Evolutionary conservation across 768 basidiomycete genomes (phyloP), one percentile per base, ranked within the genome.

Genomic region (Rhodosporidiobolus odoratus): DNA sequence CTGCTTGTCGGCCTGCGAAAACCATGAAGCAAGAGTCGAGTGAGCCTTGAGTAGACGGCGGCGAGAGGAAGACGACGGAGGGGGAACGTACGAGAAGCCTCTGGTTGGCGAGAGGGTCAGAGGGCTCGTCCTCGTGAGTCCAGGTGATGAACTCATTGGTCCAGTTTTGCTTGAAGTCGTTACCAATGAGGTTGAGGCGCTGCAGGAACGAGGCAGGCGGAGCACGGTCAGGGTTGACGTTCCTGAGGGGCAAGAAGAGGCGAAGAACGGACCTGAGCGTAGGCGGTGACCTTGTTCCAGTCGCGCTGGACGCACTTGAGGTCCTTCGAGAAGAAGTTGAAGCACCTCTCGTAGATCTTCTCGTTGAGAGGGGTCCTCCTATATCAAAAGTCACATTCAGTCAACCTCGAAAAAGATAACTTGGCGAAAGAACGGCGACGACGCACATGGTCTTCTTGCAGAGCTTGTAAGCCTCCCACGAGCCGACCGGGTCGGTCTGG

Each of bases 261-360:
- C n/a, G n/a, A n/a, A n/a, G n/a, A n/a, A n/a, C n/a, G n/a, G n/a
- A n/a, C n/a, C n/a, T n/a, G 15, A 23, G 32, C 34, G 54, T 56
- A 56, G 32, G 17, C 3, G 52, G 23, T 21, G 48, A 58, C 65
- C n/a, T 43, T 53, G 38, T 34, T 30, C 56, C 72, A 67, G 58
- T 75, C 68, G 43, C 38, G 58, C 12, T n/a, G 10, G 58, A 40
- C 58, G 58, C 21, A 19, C 32, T 57, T 59, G 32, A 76, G 71
- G 66, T 74, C 73, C 19, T 7, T 27, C n/a, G 66, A 68, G 53
- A 76, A 64, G 73, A 71, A 77, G 38, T 60, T 65, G 69, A 74
- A 68, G 40, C 68, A 72, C 48, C 76, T 65, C 52, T 77, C 76
- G 60, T 66, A 77, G 60, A 74, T 73, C 50, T 65, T 66, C 30